Evolutionary conservation across 192 early-diverging fungal species (phyloP), one percentile per base, ranked within the genome.

Genomic region (Coemansia sp.): DNA sequence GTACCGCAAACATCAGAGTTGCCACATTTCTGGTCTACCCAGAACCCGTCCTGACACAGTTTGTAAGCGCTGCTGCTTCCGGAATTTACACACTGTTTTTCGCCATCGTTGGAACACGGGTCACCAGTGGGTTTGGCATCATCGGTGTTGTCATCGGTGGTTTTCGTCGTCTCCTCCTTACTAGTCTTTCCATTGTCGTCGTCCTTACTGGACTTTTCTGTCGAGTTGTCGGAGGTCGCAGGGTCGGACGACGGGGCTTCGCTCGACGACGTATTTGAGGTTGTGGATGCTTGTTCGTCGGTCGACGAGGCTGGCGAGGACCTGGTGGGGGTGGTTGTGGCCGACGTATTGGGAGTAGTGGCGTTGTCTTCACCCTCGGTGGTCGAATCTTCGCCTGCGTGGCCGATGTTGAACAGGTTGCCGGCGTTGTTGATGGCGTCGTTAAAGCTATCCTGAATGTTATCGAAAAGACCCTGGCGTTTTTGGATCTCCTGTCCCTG

Each of bases 11-110:
- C 67, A 14, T 73, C 29, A 29, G 60, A 51, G 34, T 61, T 60
- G 56, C 49, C 63, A 49, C 73, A 76, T 32, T 61, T 66, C 36
- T 76, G 73, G 60, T 66, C 42, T 1, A 63, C 55, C 78, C 78
- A 75, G 55, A 63, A 59, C 18, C 66, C 67, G 40, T 75, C 56
- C 42, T 59, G 7, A 56, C 72, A 81, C 56, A 60, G 51, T 66
- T 72, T 69, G 60, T 67, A 76, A 6, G 66, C 61, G 61, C 20
- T 36, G 55, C 30, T 33, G 28, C 42, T 45, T 45, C 52, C 59
- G 0, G 62, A 14, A 1, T 52, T 61, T 25, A 63, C 48, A 55
- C 73, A 76, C 48, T 48, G 69, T 57, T 73, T 72, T 28, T 55
- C 67, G 40, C 63, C 61, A n/a, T 69, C 50, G 20, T 48, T 66